Conservation (phyloP, 2,329 filamentous ascomycete genomes). For the Simplicillium aogashimaense region DNA sequence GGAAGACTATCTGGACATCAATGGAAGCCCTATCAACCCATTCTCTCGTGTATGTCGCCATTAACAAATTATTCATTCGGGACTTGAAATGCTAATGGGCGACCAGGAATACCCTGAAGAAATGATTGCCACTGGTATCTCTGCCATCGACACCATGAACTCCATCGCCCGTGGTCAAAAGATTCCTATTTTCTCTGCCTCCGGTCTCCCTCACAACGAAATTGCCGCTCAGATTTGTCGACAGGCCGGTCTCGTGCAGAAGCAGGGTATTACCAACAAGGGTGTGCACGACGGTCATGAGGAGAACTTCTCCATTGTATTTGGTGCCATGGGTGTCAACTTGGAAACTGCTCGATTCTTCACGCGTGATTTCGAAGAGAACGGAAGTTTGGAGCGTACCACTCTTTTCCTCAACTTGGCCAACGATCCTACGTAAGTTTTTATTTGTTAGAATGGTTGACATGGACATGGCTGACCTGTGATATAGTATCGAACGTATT, state of each 20-base stretch:
- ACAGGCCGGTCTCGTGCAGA: slow-evolving; percentile 84
- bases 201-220: slow-evolving; percentile 98
- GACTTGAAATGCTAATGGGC: slow-evolving; percentile 10
- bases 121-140: slow-evolving; percentile 99
- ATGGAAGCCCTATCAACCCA: slow-evolving; percentile 96
- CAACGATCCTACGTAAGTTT: slow-evolving; percentile 87
- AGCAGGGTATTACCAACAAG: slow-evolving; percentile 74
- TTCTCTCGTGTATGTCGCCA: slow-evolving; percentile 69
- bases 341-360: slow-evolving; percentile 98
- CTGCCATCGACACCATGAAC: slow-evolving; percentile 97
- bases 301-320: slow-evolving; percentile 99
- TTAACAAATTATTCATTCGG: background rate
- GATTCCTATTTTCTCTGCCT: slow-evolving; percentile 98
- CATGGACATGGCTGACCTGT: slow-evolving; percentile 2
- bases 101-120: slow-evolving; percentile 91
- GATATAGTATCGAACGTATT: slow-evolving; percentile 86
- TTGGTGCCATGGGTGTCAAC: slow-evolving; percentile 99
- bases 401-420: slow-evolving; percentile 98
- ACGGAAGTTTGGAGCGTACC: slow-evolving; percentile 93
- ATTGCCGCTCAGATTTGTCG: slow-evolving; percentile 98
- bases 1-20: slow-evolving; percentile 98
- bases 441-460: background rate
- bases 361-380: slow-evolving; percentile 97
- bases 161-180: slow-evolving; percentile 97
- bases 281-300: slow-evolving; percentile 93